A percentile compares a stretch with the other conserved stretches of the same genome.
These are phyloP conservation scores for Hypoxylon sp. DNA, from an alignment of 2,329 filamentous ascomycete species.

Conservation along the genomic window DNA sequence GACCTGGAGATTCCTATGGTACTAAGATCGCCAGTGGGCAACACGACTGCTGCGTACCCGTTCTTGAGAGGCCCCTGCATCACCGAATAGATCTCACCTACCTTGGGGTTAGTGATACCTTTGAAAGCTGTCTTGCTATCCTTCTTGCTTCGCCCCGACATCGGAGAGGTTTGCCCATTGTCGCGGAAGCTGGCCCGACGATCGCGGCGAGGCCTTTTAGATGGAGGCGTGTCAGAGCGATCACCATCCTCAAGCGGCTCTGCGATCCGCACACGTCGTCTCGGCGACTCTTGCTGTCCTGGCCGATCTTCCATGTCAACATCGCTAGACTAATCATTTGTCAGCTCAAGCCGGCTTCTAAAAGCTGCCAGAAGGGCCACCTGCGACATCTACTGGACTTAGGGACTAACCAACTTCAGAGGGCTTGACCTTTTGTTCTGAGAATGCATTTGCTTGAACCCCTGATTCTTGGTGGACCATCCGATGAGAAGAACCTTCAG, in stretches of 20 bases:
- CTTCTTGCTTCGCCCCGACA: neutral
- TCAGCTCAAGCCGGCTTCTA: neutral
- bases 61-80: neutral
- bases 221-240: neutral
- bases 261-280: neutral
- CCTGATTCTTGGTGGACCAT: neutral
- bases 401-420: conserved; percentile 15
- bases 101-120: conserved; percentile 12
- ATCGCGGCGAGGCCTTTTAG: conserved; percentile 1
- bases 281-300: neutral
- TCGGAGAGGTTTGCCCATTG: neutral
- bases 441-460: neutral
- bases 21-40: conserved; percentile 15
- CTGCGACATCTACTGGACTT: neutral
- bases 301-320: neutral
- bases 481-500: neutral
- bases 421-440: neutral
- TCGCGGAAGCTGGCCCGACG: neutral
- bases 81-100: conserved; percentile 19
- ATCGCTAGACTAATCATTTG: neutral
- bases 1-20: conserved; percentile 25
- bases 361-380: neutral
- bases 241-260: neutral
- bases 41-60: conserved; percentile 14
- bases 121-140: neutral